Base-by-base conservation (phyloP, 2,329 filamentous ascomycete genomes). In the Tolypocladium capitatum region DNA sequence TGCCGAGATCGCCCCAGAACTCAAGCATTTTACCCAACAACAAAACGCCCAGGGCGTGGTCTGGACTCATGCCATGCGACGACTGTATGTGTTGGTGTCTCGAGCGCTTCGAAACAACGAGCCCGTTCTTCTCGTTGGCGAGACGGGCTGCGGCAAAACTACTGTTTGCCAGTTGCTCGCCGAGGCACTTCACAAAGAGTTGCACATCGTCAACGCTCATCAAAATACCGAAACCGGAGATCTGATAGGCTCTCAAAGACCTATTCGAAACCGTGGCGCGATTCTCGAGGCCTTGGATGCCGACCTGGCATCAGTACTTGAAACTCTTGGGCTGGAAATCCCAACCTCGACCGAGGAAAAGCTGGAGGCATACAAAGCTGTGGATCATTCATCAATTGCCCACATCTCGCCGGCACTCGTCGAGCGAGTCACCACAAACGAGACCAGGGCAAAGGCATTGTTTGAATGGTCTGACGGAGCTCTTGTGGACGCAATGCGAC, bases 211-310 rank as follows among this genome's bases (percentile, higher is more conserved):
- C 59, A 99, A 98, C 61, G 92, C 94, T 3, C 94, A 99, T 65
- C 91, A 97, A 56, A 99, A 98, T 55, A 90, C 92, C 0, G 94
- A 99, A 63, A 97, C 94, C 0, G 91, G 92, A 16, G 92, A 99
- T 64, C 73, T 99, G 11, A 97, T 99, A 54, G 92, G 92, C 53
- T 92, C 92, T 3, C 92, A 98, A 63, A 74, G 92, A 50, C 92
- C 92, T 4, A 79, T 97, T 21, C 78, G 94, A 53, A 97, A 97
- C 62, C 80, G 90, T 38, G 79, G 82, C 14, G 79, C 79, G 1
- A 79, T 94, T 32, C 69, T 86, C 33, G 78, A 84, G 28, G 64
- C 77, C 1, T 68, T 97, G 30, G 69, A 72, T 31, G 63, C 73
- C n/a, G 80, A 85, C 56, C 65, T 96, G 28, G 54, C 64, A 11